These are phyloP conservation scores for Schizophyllum amplum DNA, from an alignment of 1,284 basidiomycete genomes.

Conservation along the genomic window DNA sequence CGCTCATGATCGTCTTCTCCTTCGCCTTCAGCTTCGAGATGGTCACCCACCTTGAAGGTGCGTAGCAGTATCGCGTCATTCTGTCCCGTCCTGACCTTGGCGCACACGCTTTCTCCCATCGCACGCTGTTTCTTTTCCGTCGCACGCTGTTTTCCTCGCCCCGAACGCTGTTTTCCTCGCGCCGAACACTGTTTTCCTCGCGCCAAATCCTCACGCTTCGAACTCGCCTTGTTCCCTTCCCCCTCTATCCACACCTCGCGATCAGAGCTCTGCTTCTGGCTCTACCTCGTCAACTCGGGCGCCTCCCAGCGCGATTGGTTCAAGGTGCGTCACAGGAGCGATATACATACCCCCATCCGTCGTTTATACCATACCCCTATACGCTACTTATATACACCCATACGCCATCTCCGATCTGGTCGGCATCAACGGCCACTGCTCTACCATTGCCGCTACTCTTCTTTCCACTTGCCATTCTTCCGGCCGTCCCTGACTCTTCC, in stretches of 20 bases:
- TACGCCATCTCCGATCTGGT: neutral
- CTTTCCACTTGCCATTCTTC: no score
- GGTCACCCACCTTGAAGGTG: slow-evolving; percentile 75
- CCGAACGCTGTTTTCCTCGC: slow-evolving; percentile 6
- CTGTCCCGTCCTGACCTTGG: neutral
- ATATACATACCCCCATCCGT: no score
- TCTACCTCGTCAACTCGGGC: slow-evolving; percentile 63
- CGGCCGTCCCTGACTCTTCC: no score
- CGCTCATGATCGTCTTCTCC: slow-evolving; percentile 53
- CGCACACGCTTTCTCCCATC: neutral
- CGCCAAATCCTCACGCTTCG: neutral
- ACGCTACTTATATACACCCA: no score
- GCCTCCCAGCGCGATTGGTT: slow-evolving; percentile 66
- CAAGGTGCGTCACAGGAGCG: slow-evolving; percentile 22
- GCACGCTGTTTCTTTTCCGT: slow-evolving; percentile 1
- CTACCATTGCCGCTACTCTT: no score
- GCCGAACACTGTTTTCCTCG: slow-evolving; percentile 5
- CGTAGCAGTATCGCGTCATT: slow-evolving; percentile 1
- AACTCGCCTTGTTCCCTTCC: no score
- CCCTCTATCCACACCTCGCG: no score
- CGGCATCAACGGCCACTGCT: neutral
- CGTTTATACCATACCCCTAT: no score
- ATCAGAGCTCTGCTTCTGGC: slow-evolving; percentile 75
- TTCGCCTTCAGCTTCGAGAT: slow-evolving; percentile 66
- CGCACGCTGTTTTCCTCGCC: no score